Conservation (phyloP, 768 basidiomycete genomes). For the Cystofilobasidium bisporidii region DNA sequence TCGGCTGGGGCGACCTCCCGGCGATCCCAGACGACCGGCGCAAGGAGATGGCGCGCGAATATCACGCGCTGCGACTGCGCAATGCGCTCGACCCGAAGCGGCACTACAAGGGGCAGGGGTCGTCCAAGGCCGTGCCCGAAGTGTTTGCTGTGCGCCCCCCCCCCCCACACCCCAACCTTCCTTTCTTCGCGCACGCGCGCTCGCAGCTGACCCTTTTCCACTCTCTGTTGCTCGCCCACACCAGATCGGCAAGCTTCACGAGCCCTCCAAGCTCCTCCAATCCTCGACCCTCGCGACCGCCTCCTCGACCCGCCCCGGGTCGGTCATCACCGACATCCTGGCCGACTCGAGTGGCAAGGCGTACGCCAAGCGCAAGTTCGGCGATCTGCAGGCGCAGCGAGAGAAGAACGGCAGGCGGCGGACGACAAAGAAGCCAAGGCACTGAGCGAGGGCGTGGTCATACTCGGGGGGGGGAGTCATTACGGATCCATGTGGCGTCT, state of each 20-base stretch:
- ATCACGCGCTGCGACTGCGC: slow-evolving; percentile 72
- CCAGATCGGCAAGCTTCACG: slow-evolving; percentile 64
- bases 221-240: background rate
- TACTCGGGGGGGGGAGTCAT: too few species aligned
- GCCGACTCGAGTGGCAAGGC: slow-evolving; percentile 75
- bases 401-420: slow-evolving; percentile 63
- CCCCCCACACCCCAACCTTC: background rate
- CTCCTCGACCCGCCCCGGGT: slow-evolving; percentile 46
- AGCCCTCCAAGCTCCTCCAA: background rate
- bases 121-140: slow-evolving; percentile 69
- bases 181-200: background rate
- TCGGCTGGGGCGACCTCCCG: slow-evolving; percentile 23
- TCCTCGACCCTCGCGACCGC: slow-evolving; percentile 21
- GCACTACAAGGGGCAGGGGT: slow-evolving; percentile 53
- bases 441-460: background rate
- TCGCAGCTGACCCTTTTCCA: background rate
- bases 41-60: slow-evolving; percentile 63
- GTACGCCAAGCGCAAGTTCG: slow-evolving; percentile 87
- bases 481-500: too few species aligned
- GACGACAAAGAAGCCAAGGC: slow-evolving; percentile 47
- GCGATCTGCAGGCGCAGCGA: slow-evolving; percentile 59
- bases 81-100: slow-evolving; percentile 87
- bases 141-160: slow-evolving; percentile 63
- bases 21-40: slow-evolving; percentile 24
- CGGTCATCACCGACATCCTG: slow-evolving; percentile 76